Evolutionary conservation across 768 basidiomycete genomes (phyloP).

Genomic region (Trametes punicea): DNA sequence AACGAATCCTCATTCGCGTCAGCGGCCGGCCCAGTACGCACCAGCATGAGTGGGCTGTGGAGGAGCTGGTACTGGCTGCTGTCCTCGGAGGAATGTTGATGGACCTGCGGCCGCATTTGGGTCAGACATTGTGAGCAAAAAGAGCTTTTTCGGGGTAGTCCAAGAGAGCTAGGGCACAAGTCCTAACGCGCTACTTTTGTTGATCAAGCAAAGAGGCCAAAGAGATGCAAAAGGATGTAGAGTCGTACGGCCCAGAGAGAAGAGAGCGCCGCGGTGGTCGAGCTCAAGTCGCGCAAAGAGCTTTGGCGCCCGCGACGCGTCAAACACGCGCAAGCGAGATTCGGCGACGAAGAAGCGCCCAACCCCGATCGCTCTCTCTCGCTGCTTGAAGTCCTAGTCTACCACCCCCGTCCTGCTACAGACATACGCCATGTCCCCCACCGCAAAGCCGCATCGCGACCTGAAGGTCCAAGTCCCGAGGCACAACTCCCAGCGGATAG

Average conservation of each 20-base stretch:
- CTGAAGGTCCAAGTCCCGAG: constrained; percentile 68
- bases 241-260: too few species aligned
- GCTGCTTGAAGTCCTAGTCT: too few species aligned
- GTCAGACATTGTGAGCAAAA: constrained; percentile 4
- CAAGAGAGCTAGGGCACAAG: too few species aligned
- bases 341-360: neutral
- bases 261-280: constrained; percentile 7
- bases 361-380: neutral
- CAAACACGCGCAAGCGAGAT: neutral
- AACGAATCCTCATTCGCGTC: neutral
- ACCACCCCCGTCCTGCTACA: too few species aligned
- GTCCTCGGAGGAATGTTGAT: constrained; percentile 16
- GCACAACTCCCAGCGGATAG: constrained; percentile 72
- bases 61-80: constrained; percentile 22
- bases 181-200: too few species aligned
- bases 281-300: constrained; percentile 10
- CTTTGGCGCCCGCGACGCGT: constrained; percentile 16
- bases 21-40: constrained; percentile 8
- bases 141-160: too few species aligned
- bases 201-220: too few species aligned
- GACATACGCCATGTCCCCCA: constrained; percentile 47
- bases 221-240: too few species aligned
- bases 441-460: constrained; percentile 48
- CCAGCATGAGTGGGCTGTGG: constrained; percentile 31
- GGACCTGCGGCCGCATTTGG: constrained; percentile 14